Evolutionary conservation across 2,329 filamentous ascomycete species (phyloP), one percentile per base, ranked within the genome.

Genomic region (Monilinia fructicola): DNA sequence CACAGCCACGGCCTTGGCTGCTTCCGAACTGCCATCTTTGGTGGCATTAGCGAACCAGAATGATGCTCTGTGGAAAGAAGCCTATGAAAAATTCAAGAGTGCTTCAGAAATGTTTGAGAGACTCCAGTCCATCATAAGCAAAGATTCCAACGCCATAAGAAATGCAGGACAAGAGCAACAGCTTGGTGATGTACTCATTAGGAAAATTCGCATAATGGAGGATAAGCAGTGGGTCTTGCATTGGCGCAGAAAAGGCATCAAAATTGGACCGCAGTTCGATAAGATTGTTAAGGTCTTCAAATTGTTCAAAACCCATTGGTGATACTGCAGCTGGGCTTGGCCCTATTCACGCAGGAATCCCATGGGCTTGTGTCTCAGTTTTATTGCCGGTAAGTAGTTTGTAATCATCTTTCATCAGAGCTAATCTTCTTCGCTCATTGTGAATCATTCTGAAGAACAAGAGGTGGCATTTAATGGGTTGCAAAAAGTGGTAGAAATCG

Each of bases 401-500:
- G 16, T 35, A 3, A 59, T 12, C 10, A 11, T 31, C 18, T 18
- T 11, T 31, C 40, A 18, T 11, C 4, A 21, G 42, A 48, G 42
- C 56, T 59, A 26, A 59, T 59, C 14, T 46, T 23, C 26, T 6
- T 48, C 48, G 42, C 42, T 59, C 42, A 59, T 59, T 4, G 48
- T 59, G 16, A 59, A 48, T 7, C 42, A 59, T 35, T 48, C 42
- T 6, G 42, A 59, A 11, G 56, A 48, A 59, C 56, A 59, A n/a
- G 56, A 59, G 18, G 18, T 42, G 18, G 42, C 56, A 59, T 12
- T 59, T 7, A 59, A 48, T 35, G 26, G 56, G 56, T 12, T 59
- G 10, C 26, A 48, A 48, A 31, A 59, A 23, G 40, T 59, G 3
- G 21, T 7, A 48, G 56, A 59, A 21, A 48, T 48, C 28, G 42